These are phyloP conservation scores for Podospora tetraspora DNA, from an alignment of 495 filamentous ascomycete species.

Conservation along the genomic window DNA sequence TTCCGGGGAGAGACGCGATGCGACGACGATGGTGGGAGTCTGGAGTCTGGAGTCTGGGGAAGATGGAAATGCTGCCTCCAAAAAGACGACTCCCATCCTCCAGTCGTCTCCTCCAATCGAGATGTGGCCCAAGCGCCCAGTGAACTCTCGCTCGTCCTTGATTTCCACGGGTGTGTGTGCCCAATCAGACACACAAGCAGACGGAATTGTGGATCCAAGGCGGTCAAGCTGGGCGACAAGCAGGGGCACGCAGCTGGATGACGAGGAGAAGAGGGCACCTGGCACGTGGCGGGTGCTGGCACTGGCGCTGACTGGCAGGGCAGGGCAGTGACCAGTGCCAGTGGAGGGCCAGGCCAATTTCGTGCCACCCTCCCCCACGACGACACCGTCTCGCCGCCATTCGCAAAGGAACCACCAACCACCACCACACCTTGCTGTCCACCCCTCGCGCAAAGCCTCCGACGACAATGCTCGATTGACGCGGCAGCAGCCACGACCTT, in stretches of 20 bases:
- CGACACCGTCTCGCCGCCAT: neutral
- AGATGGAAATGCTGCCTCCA: neutral
- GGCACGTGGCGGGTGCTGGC: neutral
- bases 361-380: neutral
- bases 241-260: neutral
- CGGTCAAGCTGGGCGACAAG: neutral
- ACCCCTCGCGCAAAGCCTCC: neutral
- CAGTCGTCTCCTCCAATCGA: neutral
- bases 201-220: neutral
- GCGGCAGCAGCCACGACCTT: conserved; percentile 2
- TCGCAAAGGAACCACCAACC: neutral
- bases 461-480: neutral
- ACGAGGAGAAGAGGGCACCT: neutral
- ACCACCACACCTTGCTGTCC: neutral
- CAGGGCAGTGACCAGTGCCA: neutral
- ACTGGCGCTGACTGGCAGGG: neutral
- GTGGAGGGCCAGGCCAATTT: neutral
- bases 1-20: neutral
- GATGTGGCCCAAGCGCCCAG: neutral
- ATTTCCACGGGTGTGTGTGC: neutral
- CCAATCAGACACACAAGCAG: neutral
- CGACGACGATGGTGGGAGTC: neutral
- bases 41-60: neutral
- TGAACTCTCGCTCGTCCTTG: neutral
- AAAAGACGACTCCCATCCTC: neutral